Evolutionary conservation across 305 asterid genomes (phyloP), one percentile per base, ranked within the genome.

Genomic region (Fraxinus sp.): DNA sequence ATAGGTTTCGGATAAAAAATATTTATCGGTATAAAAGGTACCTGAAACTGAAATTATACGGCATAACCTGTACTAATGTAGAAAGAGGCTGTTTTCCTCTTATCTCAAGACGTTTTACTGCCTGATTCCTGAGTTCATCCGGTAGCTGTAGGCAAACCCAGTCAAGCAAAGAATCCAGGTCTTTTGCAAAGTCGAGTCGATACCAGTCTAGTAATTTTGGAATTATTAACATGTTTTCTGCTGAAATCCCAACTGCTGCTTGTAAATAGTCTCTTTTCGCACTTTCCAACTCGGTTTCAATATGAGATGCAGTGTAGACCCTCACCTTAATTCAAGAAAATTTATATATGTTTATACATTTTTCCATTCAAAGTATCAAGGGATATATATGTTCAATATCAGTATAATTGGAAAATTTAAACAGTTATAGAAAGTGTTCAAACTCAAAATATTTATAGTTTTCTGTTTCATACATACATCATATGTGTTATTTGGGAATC

Each of bases 201-300:
- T 93, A 93, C 98, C 95, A 92, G 36, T 93, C 98, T 66, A 95
- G 83, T 70, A 95, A 85, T 89, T 93, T 92, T 0, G 98, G 98
- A 76, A 95, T 84, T 13, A 89, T 83, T 39, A 95, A 35, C 88
- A 91, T 92, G 86, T 90, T 88, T 26, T 88, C 55, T 52, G 90
- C 36, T 70, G 98, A 91, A 39, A 95, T 86, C 74, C 92, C 94
- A 18, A 95, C 86, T 57, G 98, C 93, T 82, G 97, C 98, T 84
- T 89, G 93, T 76, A 93, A 81, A 84, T 93, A 95, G 6, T 91
- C 98, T 82, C 88, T 86, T 82, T 92, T 93, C 7, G 94, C 97
- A 3, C 22, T 16, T 16, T 57, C 66, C 81, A 95, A 81, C 83
- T 93, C 95, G 0, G 81, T 84, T 84, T 93, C 98, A 1, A 95